Conservation (phyloP, 2,329 filamentous ascomycete genomes). For the Dactylellina drechsleri region DNA sequence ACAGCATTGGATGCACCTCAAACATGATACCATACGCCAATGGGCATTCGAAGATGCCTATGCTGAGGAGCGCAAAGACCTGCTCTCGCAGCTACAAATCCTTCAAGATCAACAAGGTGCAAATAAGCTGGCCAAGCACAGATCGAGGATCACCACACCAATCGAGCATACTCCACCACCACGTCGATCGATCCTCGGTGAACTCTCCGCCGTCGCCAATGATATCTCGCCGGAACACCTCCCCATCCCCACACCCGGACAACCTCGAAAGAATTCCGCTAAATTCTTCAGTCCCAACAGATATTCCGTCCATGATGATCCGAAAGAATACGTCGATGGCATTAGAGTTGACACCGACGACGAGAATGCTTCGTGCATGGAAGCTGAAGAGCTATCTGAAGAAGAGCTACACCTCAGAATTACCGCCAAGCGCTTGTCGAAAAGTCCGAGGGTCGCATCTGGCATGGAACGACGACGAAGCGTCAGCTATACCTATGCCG, state of each 20-base stretch:
- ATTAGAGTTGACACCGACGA: slow-evolving; percentile 68
- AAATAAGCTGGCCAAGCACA: slow-evolving; percentile 62
- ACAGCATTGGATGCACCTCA: slow-evolving; percentile 98
- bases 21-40: slow-evolving; percentile 96
- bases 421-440: slow-evolving; percentile 45
- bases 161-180: slow-evolving; percentile 61
- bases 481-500: slow-evolving; percentile 39
- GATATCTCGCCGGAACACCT: slow-evolving; percentile 80
- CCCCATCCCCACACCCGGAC: slow-evolving; percentile 92
- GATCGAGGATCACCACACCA: slow-evolving; percentile 60
- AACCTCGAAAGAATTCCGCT: slow-evolving; percentile 80
- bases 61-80: slow-evolving; percentile 74
- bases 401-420: slow-evolving; percentile 48
- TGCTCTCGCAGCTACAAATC: slow-evolving; percentile 73
- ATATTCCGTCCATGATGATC: slow-evolving; percentile 61
- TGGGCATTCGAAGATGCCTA: slow-evolving; percentile 84
- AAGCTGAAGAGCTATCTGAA: slow-evolving; percentile 50
- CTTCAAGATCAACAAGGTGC: slow-evolving; percentile 64
- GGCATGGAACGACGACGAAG: slow-evolving; percentile 28
- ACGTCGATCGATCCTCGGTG: slow-evolving; percentile 88
- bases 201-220: slow-evolving; percentile 79
- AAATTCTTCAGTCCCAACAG: slow-evolving; percentile 54
- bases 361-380: slow-evolving; percentile 44
- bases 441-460: slow-evolving; percentile 22
- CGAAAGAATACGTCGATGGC: slow-evolving; percentile 54